Conservation (phyloP, 345 rosid species). For the Murraya paniculata region DNA sequence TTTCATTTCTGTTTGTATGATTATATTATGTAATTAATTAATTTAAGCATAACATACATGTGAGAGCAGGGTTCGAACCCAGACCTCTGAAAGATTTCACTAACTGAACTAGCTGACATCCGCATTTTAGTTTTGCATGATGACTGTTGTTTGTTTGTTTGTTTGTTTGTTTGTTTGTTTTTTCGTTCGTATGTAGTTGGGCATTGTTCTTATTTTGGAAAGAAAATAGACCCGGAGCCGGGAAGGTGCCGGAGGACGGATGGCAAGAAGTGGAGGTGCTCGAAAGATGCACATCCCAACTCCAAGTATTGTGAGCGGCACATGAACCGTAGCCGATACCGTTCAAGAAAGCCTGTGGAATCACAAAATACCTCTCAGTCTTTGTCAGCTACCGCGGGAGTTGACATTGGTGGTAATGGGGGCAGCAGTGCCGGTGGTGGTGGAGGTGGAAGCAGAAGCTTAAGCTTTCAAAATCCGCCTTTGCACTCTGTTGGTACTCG, state of each 20-base stretch:
- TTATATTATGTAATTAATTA: too few relatives aligned
- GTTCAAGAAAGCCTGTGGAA: conserved; percentile 73
- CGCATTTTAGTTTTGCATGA: too few relatives aligned
- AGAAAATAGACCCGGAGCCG: conserved; percentile 79
- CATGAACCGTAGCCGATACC: conserved; percentile 51
- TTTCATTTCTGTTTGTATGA: too few relatives aligned
- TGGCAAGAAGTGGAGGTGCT: conserved; percentile 96
- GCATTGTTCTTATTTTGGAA: conserved; percentile 47
- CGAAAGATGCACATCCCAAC: conserved; percentile 74
- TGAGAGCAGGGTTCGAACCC: too few relatives aligned
- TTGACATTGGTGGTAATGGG: conserved; percentile 11
- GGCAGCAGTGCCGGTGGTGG: conserved; percentile 26
- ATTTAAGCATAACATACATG: too few relatives aligned
- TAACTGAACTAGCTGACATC: too few relatives aligned
- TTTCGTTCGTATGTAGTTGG: conserved; percentile 21
- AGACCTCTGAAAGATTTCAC: too few relatives aligned
- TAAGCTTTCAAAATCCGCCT: conserved; percentile 22
- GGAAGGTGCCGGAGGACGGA: conserved; percentile 84
- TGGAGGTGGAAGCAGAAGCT: conserved; percentile 22
- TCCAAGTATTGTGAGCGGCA: conserved; percentile 62
- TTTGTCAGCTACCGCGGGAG: conserved; percentile 14
- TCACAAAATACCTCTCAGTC: conserved; percentile 39
- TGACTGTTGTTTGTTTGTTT: too few relatives aligned
- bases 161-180: too few relatives aligned
- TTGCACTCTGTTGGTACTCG: conserved; percentile 18